Conservation (phyloP, 495 filamentous ascomycete species). For the Jackrogersella multiformis region DNA sequence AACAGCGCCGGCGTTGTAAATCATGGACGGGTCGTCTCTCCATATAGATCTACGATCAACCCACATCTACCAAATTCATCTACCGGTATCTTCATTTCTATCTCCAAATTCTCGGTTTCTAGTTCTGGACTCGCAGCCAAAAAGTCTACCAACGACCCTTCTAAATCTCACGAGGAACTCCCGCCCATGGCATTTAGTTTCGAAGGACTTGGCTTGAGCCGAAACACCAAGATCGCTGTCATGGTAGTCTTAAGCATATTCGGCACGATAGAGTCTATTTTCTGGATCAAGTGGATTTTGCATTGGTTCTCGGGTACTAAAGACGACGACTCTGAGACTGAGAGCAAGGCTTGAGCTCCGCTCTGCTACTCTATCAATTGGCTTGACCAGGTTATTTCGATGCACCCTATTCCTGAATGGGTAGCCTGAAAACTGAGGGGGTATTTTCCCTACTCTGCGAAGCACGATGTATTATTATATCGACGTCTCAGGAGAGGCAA, state of each 20-base stretch:
- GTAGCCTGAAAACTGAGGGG: background rate
- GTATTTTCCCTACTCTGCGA: background rate
- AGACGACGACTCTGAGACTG: constrained; percentile 15
- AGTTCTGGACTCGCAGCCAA: constrained; percentile 7
- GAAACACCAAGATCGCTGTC: constrained; percentile 40
- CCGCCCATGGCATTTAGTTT: constrained; percentile 35
- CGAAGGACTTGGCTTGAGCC: constrained; percentile 39
- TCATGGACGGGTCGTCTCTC: constrained; percentile 10
- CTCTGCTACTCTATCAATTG: constrained; percentile 1
- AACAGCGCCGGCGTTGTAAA: constrained; percentile 29
- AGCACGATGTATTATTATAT: constrained; percentile 17
- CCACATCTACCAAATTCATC: constrained; percentile 14
- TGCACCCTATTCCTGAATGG: background rate
- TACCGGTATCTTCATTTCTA: background rate
- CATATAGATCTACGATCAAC: constrained; percentile 9
- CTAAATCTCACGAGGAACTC: constrained; percentile 18
- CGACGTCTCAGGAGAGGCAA: background rate
- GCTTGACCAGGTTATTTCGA: background rate
- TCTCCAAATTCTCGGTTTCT: constrained; percentile 26
- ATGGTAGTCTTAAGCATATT: constrained; percentile 36
- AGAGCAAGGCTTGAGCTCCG: constrained; percentile 15
- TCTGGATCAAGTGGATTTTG: constrained; percentile 41
- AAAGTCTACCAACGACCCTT: constrained; percentile 9
- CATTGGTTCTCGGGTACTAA: constrained; percentile 23
- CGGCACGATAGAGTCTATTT: constrained; percentile 43